Evolutionary conservation across 176 grass and related monocot genomes (phyloP).

Genomic region (Aegilops bicornis): DNA sequence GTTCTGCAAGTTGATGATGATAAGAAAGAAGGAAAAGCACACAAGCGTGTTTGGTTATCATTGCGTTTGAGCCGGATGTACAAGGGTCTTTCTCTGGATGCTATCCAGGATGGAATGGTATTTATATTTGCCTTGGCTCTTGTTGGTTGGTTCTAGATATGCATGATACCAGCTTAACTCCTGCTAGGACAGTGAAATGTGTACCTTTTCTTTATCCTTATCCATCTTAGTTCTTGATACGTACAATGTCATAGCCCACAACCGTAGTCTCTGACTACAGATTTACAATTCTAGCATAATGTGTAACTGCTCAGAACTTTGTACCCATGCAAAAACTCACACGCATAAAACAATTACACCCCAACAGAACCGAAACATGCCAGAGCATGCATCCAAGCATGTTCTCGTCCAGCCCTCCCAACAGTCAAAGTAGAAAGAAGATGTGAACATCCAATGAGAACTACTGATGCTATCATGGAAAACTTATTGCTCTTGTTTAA

Average conservation of each 20-base stretch:
- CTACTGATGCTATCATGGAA: not conserved
- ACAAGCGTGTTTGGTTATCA: constrained; percentile 78
- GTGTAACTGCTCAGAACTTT: not conserved
- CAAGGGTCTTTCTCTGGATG: constrained; percentile 87
- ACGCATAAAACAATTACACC: not conserved
- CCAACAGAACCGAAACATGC: not conserved
- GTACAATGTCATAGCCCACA: not conserved
- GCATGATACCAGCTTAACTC: not conserved
- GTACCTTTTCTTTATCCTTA: not conserved
- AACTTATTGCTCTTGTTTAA: not conserved
- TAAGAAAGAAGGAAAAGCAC: constrained; percentile 85
- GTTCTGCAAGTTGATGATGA: constrained; percentile 81
- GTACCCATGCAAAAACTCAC: not conserved
- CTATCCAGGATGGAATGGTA: constrained; percentile 97
- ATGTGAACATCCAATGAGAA: not conserved
- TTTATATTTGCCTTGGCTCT: not conserved
- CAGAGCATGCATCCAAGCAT: constrained; percentile 9
- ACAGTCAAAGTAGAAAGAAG: not conserved
- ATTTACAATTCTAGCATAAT: not conserved
- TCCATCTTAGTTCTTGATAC: constrained; percentile 3
- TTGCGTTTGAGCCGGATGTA: constrained; percentile 75
- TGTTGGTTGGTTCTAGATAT: not conserved
- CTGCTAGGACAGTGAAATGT: not conserved
- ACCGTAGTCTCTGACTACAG: not conserved
- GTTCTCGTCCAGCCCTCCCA: not conserved